Percentiles rank a stretch among this genome's conserved stretches.
phyloP scores from a whole-genome alignment of 495 filamentous ascomycete genomes.

The Neurospora sp. region DNA sequence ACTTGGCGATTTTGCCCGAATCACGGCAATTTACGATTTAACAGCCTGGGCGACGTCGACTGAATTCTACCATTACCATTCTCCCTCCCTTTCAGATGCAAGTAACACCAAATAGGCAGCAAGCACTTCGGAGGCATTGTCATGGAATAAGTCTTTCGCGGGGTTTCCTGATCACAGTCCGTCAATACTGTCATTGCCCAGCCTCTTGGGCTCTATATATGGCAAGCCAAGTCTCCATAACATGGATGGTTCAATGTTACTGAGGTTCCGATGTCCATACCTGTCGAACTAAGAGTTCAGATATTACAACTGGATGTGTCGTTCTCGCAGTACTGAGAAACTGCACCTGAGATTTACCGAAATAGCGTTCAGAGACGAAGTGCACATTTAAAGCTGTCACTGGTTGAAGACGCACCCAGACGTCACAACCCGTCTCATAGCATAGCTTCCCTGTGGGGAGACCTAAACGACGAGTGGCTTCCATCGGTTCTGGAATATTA shows the following conservation, averaged over 20 bases:
- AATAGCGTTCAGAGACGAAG: background rate
- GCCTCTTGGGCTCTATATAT: background rate
- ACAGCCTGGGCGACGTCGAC: background rate
- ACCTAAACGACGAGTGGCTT: background rate
- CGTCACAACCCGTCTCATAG: background rate
- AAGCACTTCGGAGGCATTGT: background rate
- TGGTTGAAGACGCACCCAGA: background rate
- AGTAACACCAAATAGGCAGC: background rate
- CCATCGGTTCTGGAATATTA: background rate
- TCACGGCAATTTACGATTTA: background rate
- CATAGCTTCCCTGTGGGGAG: background rate
- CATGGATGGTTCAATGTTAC: background rate
- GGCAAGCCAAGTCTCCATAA: background rate
- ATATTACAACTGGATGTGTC: accelerated
- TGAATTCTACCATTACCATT: background rate
- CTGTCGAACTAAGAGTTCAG: background rate
- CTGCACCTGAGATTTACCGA: background rate
- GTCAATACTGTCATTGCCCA: background rate
- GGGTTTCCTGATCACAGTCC: background rate
- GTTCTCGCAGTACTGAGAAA: background rate
- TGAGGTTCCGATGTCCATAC: background rate
- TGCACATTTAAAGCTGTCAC: too few relatives aligned
- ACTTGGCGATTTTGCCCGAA: background rate
- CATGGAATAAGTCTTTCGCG: background rate
- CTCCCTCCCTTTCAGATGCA: background rate